phyloP scores from a whole-genome alignment of 2,329 filamentous ascomycete genomes.

The Phialocephala subalpina region DNA sequence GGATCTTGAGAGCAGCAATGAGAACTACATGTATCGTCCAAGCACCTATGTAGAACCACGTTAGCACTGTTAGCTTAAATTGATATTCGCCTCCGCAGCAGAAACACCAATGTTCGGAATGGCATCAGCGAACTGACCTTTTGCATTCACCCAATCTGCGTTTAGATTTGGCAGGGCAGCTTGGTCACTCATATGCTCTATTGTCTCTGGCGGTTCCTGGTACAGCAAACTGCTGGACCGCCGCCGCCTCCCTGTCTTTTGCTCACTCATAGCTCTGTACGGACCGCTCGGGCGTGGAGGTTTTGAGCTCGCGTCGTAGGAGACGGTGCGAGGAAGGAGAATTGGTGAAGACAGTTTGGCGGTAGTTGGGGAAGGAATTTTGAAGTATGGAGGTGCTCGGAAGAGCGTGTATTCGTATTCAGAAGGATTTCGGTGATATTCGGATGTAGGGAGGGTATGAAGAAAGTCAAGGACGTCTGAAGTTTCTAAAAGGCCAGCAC shows the following conservation, averaged over 20 bases:
- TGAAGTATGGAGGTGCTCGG: conserved; percentile 41
- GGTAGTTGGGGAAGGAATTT: conserved; percentile 66
- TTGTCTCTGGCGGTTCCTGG: conserved; percentile 93
- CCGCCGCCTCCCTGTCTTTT: conserved; percentile 79
- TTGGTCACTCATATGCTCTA: conserved; percentile 98
- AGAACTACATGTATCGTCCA: conserved; percentile 98
- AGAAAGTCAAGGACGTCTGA: conserved; percentile 7
- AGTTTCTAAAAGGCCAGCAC: background rate
- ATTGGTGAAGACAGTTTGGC: conserved; percentile 95
- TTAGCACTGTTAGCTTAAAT: conserved; percentile 22
- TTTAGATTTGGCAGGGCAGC: conserved; percentile 94
- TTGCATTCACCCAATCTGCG: conserved; percentile 98
- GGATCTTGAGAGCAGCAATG: conserved; percentile 90
- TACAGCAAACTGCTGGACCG: conserved; percentile 98
- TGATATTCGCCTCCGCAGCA: conserved; percentile 3
- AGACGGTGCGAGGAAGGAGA: conserved; percentile 87
- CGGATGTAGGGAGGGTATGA: conserved; percentile 10
- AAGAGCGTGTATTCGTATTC: conserved; percentile 34
- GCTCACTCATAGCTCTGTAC: conserved; percentile 62
- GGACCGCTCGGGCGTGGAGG: conserved; percentile 65
- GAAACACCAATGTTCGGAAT: conserved; percentile 15
- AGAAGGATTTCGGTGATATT: conserved; percentile 8
- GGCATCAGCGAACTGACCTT: conserved; percentile 70
- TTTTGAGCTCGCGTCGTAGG: conserved; percentile 85
- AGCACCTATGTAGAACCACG: conserved; percentile 68